A percentile compares a stretch with the other conserved stretches of the same genome.
Conservation (phyloP, 2,329 filamentous ascomycete genomes). For the Pseudogymnoascus sp. region DNA sequence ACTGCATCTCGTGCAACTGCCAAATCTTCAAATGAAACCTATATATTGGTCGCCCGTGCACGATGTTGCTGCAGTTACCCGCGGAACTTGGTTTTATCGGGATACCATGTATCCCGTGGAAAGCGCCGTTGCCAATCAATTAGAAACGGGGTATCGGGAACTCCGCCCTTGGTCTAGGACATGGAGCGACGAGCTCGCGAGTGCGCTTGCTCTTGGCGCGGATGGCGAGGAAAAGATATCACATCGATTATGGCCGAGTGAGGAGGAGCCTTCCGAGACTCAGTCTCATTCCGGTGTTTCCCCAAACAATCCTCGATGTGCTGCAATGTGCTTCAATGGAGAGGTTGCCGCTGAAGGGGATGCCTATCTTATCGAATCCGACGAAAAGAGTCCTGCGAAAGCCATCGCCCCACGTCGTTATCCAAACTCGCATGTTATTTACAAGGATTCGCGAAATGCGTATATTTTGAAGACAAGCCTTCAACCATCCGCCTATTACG, state of each 20-base stretch:
- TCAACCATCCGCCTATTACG: conserved; percentile 78
- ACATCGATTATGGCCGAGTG: conserved; percentile 68
- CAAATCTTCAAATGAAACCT: conserved; percentile 80
- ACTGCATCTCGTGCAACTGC: conserved; percentile 80
- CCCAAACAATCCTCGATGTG: conserved; percentile 50
- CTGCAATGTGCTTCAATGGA: conserved; percentile 52
- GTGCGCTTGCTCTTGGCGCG: conserved; percentile 83
- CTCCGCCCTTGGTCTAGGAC: conserved; percentile 84
- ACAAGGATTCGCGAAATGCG: conserved; percentile 68
- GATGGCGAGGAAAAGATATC: conserved; percentile 87
- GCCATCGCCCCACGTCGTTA: conserved; percentile 45
- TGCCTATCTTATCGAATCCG: conserved; percentile 24
- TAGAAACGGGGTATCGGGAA: conserved; percentile 86
- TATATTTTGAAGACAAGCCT: conserved; percentile 82
- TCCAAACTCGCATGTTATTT: conserved; percentile 75
- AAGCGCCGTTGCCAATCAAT: conserved; percentile 76
- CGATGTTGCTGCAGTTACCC: conserved; percentile 72
- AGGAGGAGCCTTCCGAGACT: conserved; percentile 33
- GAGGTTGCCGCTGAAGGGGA: conserved; percentile 52
- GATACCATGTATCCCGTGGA: conserved; percentile 91
- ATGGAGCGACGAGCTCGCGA: conserved; percentile 85
- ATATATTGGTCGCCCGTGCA: conserved; percentile 97
- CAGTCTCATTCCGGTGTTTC: conserved; percentile 18
- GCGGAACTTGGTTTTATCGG: conserved; percentile 96
- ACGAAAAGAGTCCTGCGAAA: conserved; percentile 14